Percentiles rank a stretch among this genome's conserved stretches.
Conservation (phyloP, 179 eudicot genomes). For the Dionaea muscipula region DNA sequence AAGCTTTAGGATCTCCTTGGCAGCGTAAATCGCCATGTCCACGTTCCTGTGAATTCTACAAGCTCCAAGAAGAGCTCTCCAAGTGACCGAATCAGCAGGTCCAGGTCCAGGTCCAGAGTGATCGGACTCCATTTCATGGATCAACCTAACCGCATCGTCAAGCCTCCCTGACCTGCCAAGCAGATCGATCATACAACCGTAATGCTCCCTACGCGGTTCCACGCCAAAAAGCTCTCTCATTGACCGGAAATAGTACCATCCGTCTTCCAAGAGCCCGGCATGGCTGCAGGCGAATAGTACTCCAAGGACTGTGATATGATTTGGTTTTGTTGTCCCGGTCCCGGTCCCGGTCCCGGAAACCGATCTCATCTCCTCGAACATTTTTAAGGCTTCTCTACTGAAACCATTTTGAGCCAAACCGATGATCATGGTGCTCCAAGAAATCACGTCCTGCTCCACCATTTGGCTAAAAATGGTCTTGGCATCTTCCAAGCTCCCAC, state of each 20-base stretch:
- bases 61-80: slow-evolving; percentile 57
- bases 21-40: slow-evolving; percentile 43
- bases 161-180: slow-evolving; percentile 61
- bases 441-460: slow-evolving; percentile 42
- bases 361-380: slow-evolving; percentile 39
- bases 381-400: slow-evolving; percentile 33
- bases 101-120: too few relatives aligned
- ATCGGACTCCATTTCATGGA: slow-evolving; percentile 37
- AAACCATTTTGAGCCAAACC: slow-evolving; percentile 59
- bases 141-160: slow-evolving; percentile 41
- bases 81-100: slow-evolving; percentile 53
- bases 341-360: slow-evolving; percentile 19
- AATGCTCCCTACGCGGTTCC: slow-evolving; percentile 50
- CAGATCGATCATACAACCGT: slow-evolving; percentile 66
- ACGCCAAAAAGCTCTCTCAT: slow-evolving; percentile 44
- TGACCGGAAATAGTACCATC: slow-evolving; percentile 31
- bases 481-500: slow-evolving; percentile 48
- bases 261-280: slow-evolving; percentile 48
- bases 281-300: slow-evolving; percentile 66
- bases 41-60: slow-evolving; percentile 44
- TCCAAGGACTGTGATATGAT: slow-evolving; percentile 43
- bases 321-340: too few relatives aligned
- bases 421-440: slow-evolving; percentile 66
- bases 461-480: slow-evolving; percentile 26
- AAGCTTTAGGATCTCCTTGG: slow-evolving; percentile 36